phyloP scores from a whole-genome alignment of 441 rosid genomes.

The Populus hybrid region DNA sequence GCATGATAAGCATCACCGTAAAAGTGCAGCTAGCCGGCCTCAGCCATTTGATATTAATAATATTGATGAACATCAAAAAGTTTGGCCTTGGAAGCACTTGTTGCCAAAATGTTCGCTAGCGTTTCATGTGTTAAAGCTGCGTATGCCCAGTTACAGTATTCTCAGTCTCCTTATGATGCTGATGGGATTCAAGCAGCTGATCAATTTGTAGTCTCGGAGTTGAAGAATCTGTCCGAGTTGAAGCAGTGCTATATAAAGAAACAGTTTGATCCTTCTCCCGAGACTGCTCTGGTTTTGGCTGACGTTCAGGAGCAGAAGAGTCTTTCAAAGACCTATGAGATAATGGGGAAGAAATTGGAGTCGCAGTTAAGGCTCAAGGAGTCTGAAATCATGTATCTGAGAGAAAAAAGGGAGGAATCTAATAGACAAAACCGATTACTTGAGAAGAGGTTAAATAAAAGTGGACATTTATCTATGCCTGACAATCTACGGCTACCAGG shows the following conservation, averaged over 20 bases:
- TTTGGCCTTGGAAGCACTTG: conserved; percentile 56
- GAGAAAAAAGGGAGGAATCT: conserved; percentile 55
- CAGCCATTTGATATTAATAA: conserved; percentile 38
- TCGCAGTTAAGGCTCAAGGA: conserved; percentile 70
- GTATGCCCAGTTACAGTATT: conserved; percentile 71
- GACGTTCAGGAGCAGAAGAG: conserved; percentile 76
- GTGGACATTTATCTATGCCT: conserved; percentile 45
- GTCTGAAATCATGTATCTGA: conserved; percentile 58
- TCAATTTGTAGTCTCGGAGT: conserved; percentile 44
- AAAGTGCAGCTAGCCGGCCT: conserved; percentile 24
- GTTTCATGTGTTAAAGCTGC: conserved; percentile 66
- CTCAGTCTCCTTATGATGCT: conserved; percentile 84
- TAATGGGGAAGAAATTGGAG: conserved; percentile 65
- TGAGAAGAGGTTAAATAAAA: conserved; percentile 56
- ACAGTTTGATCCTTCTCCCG: conserved; percentile 59
- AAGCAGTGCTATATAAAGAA: conserved; percentile 69
- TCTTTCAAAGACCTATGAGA: conserved; percentile 52
- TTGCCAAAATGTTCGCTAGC: conserved; percentile 67
- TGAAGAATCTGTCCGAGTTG: conserved; percentile 69
- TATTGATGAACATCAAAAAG: conserved; percentile 37
- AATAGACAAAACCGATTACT: conserved; percentile 41
- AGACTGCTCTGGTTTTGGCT: conserved; percentile 44
- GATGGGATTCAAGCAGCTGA: conserved; percentile 73
- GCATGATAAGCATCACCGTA: conserved; percentile 26
- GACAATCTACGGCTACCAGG: conserved; percentile 47